These are phyloP conservation scores for Populus tremula DNA, from an alignment of 345 rosid species.

Conservation along the genomic window DNA sequence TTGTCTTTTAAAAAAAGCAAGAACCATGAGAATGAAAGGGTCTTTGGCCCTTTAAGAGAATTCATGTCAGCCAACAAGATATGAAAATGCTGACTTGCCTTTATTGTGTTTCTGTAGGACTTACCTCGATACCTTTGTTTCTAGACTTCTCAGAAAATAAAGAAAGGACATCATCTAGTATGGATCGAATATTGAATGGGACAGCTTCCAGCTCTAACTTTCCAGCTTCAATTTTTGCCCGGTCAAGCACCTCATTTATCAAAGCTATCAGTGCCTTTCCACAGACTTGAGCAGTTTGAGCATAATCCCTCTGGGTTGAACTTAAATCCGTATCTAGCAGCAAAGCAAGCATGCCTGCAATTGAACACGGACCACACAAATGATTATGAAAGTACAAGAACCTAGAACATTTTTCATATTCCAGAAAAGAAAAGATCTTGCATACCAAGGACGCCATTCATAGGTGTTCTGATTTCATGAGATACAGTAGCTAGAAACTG, in stretches of 20 bases:
- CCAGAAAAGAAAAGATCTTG: neutral
- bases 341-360: constrained; percentile 90
- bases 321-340: constrained; percentile 86
- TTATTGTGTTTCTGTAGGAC: constrained; percentile 2
- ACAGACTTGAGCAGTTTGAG: constrained; percentile 92
- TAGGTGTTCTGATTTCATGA: constrained; percentile 96
- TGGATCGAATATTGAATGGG: constrained; percentile 70
- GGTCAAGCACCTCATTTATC: constrained; percentile 96
- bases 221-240: constrained; percentile 96
- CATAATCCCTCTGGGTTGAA: constrained; percentile 87
- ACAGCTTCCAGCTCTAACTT: constrained; percentile 85
- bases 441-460: constrained; percentile 97
- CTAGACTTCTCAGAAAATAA: constrained; percentile 92
- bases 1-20: neutral
- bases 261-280: constrained; percentile 91
- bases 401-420: neutral
- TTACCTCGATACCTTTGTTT: constrained; percentile 86
- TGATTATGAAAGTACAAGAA: neutral
- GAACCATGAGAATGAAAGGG: neutral
- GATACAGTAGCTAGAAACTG: constrained; percentile 98
- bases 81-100: neutral
- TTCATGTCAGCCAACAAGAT: neutral
- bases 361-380: neutral
- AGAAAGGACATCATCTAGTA: constrained; percentile 94
- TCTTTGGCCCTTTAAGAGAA: neutral